Percentiles rank a stretch among this genome's conserved stretches.
Evolutionary conservation across 805 yeast genomes (phyloP).

Genomic region (Sungouiella blattae): DNA sequence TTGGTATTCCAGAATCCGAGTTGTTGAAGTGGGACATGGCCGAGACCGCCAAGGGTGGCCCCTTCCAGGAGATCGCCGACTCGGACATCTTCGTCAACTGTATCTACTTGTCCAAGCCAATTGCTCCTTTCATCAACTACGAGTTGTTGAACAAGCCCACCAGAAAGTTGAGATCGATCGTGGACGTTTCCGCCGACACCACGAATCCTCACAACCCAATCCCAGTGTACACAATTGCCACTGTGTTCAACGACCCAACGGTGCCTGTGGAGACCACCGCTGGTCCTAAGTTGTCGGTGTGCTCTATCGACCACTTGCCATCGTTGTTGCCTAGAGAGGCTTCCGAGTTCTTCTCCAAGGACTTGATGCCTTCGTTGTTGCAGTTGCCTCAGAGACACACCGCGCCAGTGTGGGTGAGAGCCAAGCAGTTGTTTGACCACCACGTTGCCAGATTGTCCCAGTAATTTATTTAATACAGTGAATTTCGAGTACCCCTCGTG

Average conservation of each 20-base stretch:
- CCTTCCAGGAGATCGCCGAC: slow-evolving; percentile 85
- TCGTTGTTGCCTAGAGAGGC: slow-evolving; percentile 95
- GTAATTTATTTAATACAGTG: no score
- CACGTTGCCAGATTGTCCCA: slow-evolving; percentile 78
- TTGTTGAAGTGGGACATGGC: slow-evolving; percentile 93
- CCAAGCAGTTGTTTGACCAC: slow-evolving; percentile 76
- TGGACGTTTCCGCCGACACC: slow-evolving; percentile 98
- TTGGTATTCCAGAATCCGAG: slow-evolving; percentile 83
- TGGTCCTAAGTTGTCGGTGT: slow-evolving; percentile 87
- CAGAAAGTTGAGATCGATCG: slow-evolving; percentile 86
- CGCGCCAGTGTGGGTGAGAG: slow-evolving; percentile 90
- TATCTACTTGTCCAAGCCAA: slow-evolving; percentile 89
- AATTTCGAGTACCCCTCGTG: no score
- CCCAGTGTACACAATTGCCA: slow-evolving; percentile 88
- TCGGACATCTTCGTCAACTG: slow-evolving; percentile 93
- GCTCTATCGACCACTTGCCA: slow-evolving; percentile 95
- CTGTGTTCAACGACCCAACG: slow-evolving; percentile 88
- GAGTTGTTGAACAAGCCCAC: slow-evolving; percentile 59
- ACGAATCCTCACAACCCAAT: slow-evolving; percentile 98
- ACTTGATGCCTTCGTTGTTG: slow-evolving; percentile 84
- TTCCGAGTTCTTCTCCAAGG: slow-evolving; percentile 84
- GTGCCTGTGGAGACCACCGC: slow-evolving; percentile 72
- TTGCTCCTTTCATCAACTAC: slow-evolving; percentile 81
- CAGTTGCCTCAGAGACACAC: slow-evolving; percentile 76
- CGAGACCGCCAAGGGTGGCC: slow-evolving; percentile 97